These are phyloP conservation scores for Globisporangium parvum DNA, from an alignment of 352 stramenopile species.

Conservation along the genomic window DNA sequence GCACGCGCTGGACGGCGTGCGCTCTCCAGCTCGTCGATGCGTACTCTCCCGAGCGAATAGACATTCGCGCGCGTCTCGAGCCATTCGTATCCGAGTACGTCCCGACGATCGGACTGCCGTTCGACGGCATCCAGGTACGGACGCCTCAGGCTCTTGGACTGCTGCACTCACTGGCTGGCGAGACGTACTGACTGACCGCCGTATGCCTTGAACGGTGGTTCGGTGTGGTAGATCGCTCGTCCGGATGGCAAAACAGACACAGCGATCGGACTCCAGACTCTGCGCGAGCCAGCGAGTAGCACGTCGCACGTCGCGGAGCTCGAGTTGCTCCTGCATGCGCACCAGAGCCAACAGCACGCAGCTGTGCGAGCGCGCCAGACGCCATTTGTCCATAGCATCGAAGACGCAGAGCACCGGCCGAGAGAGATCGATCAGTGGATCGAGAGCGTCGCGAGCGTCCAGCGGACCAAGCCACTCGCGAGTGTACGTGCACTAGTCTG, in stretches of 20 bases:
- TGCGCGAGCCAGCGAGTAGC: conserved; percentile 85
- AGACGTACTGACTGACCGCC: too few species aligned
- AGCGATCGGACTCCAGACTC: conserved; percentile 62
- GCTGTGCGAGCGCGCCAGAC: conserved; percentile 20
- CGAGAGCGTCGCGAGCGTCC: conserved; percentile 84
- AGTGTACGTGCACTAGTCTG: conserved; percentile 12
- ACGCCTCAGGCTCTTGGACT: too few species aligned
- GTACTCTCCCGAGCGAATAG: conserved; percentile 86
- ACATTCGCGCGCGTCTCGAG: conserved; percentile 88
- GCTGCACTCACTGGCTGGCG: too few species aligned
- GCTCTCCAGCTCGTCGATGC: conserved; percentile 51
- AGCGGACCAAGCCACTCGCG: conserved; percentile 68
- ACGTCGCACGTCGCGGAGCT: conserved; percentile 81
- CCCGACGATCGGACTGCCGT: conserved; percentile 60
- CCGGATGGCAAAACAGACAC: conserved; percentile 76
- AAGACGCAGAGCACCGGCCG: conserved; percentile 79
- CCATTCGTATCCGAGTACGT: conserved; percentile 93
- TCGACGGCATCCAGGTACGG: conserved; percentile 61
- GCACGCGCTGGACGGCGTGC: not conserved
- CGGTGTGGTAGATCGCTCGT: conserved; percentile 59
- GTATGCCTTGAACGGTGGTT: not conserved
- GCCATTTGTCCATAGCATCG: conserved; percentile 82
- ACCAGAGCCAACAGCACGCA: conserved; percentile 47
- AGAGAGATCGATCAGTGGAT: conserved; percentile 92
- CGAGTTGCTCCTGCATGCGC: conserved; percentile 86